Evolutionary conservation across 192 early-diverging fungal genomes (phyloP).

Genomic region (Umbelopsis isabellina): DNA sequence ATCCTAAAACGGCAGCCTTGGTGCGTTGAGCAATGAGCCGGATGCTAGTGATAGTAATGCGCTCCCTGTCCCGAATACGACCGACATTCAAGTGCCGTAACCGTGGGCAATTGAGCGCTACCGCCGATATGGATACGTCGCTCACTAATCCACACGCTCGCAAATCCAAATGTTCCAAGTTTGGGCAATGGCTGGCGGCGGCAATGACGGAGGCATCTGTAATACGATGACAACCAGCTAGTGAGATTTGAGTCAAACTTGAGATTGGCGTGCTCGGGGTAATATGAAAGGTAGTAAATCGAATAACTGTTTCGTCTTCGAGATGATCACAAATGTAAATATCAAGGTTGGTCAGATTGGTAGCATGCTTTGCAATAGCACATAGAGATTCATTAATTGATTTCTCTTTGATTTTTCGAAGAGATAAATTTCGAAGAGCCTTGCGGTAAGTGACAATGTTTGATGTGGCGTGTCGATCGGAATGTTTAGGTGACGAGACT

Average conservation of each 20-base stretch:
- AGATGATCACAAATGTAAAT: slow-evolving; percentile 60
- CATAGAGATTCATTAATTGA: slow-evolving; percentile 33
- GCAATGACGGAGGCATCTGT: slow-evolving; percentile 45
- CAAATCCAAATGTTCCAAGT: slow-evolving; percentile 48
- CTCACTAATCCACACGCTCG: slow-evolving; percentile 49
- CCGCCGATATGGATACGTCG: slow-evolving; percentile 44
- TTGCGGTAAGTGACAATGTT: slow-evolving; percentile 1
- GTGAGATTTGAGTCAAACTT: slow-evolving; percentile 42
- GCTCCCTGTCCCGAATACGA: slow-evolving; percentile 43
- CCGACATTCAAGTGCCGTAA: slow-evolving; percentile 56
- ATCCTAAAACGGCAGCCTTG: slow-evolving; percentile 44
- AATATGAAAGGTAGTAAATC: slow-evolving; percentile 40
- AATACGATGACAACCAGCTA: slow-evolving; percentile 54
- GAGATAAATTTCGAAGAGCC: slow-evolving; percentile 25
- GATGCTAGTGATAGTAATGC: slow-evolving; percentile 49
- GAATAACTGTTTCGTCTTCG: slow-evolving; percentile 41
- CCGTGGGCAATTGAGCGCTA: slow-evolving; percentile 41
- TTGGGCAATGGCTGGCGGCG: slow-evolving; percentile 47
- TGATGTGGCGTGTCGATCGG: neutral
- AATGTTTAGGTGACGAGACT: neutral
- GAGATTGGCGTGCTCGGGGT: slow-evolving; percentile 36
- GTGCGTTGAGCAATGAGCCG: slow-evolving; percentile 50
- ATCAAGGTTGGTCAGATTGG: slow-evolving; percentile 44
- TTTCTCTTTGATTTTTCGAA: slow-evolving; percentile 43
- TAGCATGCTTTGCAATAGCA: slow-evolving; percentile 25